These are phyloP conservation scores for Scopulariopsis brevicaulis DNA, from an alignment of 2,329 filamentous ascomycete species.

Conservation along the genomic window DNA sequence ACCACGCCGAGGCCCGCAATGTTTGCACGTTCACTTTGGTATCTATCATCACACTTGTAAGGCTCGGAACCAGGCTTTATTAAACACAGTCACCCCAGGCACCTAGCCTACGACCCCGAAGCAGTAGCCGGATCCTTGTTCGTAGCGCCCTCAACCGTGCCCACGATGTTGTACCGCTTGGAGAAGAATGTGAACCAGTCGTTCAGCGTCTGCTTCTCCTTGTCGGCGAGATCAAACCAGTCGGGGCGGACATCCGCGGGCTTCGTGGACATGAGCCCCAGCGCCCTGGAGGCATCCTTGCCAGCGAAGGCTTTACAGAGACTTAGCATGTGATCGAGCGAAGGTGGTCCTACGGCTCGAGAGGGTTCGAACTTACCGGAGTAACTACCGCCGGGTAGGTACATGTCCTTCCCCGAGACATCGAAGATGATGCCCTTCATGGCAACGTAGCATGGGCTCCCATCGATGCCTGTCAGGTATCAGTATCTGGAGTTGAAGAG, in stretches of 20 bases:
- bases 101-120: not conserved
- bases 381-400: constrained; percentile 74
- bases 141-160: constrained; percentile 49
- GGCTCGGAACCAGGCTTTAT: not conserved
- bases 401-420: constrained; percentile 80
- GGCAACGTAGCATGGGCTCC: constrained; percentile 54
- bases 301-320: constrained; percentile 72
- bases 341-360: not conserved
- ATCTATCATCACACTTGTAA: too few relatives aligned
- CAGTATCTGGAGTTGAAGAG: not conserved
- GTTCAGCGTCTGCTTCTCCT: constrained; percentile 72
- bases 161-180: constrained; percentile 90
- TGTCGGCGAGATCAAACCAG: constrained; percentile 73
- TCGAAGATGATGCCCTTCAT: constrained; percentile 89
- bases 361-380: constrained; percentile 48
- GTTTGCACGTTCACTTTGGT: too few relatives aligned
- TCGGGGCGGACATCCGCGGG: constrained; percentile 71
- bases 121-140: constrained; percentile 30
- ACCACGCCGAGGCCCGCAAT: too few relatives aligned
- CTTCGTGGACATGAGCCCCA: constrained; percentile 80
- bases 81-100: not conserved
- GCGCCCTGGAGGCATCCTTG: constrained; percentile 87
- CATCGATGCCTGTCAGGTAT: constrained; percentile 42
- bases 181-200: constrained; percentile 97
- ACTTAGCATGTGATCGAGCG: not conserved